Evolutionary conservation across 78 protist genomes (phyloP), one percentile per base, ranked within the genome.

Genomic region (Creolimax fragrantissima): DNA sequence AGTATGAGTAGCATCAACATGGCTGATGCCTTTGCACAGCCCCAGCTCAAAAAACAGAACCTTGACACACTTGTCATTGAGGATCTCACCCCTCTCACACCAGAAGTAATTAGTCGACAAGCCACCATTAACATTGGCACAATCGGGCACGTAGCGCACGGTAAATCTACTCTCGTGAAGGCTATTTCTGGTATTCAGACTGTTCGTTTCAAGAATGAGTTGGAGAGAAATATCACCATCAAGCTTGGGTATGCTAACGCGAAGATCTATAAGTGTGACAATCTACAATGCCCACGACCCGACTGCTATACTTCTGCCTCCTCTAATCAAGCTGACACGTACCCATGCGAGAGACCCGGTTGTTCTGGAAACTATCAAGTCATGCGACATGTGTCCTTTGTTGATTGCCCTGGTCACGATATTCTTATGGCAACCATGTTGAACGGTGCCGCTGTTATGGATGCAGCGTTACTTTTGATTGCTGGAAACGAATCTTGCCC

Each of bases 381-480:
- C 39, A 58, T n/a, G 4, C 92, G 91, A 35, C 93, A 92, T 37
- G 93, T 92, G 39, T 92, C 91, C 37, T 92, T 85, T 32, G 90
- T 84, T 5, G 91, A 92, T 85, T 92, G 93, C 39, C 91, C 92
- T 4, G 42, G 99, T 43, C 99, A 99, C 96, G 99, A 99, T 89
- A 97, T 99, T 43, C 98, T 99, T 84, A 99, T 99, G 99, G 99
- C 99, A 41, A 99, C 99, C 85, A 99, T 99, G 99, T 97, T 99
- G 45, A 98, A 97, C 98, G 99, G 99, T 35, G 99, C 99, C 3
- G 99, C 99, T 39, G 99, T 99, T 45, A 99, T 99, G 99, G 99
- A 99, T 93, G 99, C 99, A 2, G 99, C 99, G 3, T 92, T 99
- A 43, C 95, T 99, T 44, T 96, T 99, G 37, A 95, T 99, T 43